Percentiles rank a stretch among this genome's conserved stretches.
Evolutionary conservation across 257 asterid species (phyloP).

Genomic region (Solanum rostratum): DNA sequence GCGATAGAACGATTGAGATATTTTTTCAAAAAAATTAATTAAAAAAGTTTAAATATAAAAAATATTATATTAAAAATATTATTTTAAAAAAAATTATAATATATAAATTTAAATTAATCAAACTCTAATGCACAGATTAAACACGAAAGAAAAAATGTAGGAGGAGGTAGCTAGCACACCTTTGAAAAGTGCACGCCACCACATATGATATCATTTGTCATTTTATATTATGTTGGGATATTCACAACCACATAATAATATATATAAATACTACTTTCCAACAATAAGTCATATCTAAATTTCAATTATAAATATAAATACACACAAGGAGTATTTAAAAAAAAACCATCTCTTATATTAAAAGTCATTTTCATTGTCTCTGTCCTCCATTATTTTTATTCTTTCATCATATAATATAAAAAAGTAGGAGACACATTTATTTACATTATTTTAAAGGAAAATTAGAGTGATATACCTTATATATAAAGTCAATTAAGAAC

Average conservation of each 20-base stretch:
- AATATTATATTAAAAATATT: no score
- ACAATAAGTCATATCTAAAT: background rate
- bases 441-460: background rate
- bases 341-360: background rate
- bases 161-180: background rate
- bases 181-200: background rate
- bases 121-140: no score
- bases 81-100: no score
- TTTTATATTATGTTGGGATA: background rate
- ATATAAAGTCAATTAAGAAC: background rate
- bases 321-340: background rate
- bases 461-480: background rate
- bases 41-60: no score
- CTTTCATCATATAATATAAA: background rate
- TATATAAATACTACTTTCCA: background rate
- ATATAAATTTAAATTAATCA: no score
- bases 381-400: background rate
- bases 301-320: background rate
- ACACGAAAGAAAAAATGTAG: background rate
- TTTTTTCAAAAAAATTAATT: no score
- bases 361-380: background rate
- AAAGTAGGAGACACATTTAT: background rate
- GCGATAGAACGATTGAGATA: accelerated
- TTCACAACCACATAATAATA: background rate
- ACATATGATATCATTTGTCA: background rate